A percentile compares a stretch with the other conserved stretches of the same genome.
These are phyloP conservation scores for Xylaria sp. DNA, from an alignment of 2,329 filamentous ascomycete species.

Conservation along the genomic window DNA sequence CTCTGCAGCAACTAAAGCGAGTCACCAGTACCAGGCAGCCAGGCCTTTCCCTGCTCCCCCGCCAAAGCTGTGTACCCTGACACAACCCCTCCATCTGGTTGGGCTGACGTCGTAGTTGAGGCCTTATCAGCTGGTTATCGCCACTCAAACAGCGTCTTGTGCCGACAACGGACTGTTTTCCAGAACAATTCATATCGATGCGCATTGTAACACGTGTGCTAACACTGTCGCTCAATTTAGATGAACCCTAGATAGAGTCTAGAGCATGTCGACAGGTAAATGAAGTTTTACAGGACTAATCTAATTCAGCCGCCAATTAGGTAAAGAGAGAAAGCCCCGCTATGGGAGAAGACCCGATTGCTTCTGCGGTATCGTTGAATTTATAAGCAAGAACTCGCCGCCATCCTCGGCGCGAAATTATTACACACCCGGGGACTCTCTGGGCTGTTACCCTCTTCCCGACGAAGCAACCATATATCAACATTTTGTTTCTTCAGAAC, in stretches of 20 bases:
- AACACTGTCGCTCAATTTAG: background rate
- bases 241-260: background rate
- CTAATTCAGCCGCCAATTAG: background rate
- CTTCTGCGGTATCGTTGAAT: constrained; percentile 22
- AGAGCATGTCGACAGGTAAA: background rate
- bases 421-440: background rate
- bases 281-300: background rate
- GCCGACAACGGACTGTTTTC: constrained; percentile 34
- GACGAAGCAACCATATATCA: background rate
- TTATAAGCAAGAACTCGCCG: constrained; percentile 36
- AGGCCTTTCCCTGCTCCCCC: background rate
- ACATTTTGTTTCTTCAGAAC: background rate
- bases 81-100: constrained; percentile 22
- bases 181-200: background rate
- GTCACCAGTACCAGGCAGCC: background rate
- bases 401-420: constrained; percentile 3
- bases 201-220: background rate
- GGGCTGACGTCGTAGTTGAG: constrained; percentile 31
- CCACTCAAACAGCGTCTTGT: constrained; percentile 14
- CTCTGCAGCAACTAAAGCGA: constrained; percentile 22
- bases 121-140: constrained; percentile 30
- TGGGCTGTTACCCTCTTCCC: constrained; percentile 10
- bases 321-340: constrained; percentile 24
- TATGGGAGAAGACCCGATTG: constrained; percentile 7
- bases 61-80: background rate